Conservation (phyloP, 179 eudicot species). For the Beta lomatogona region DNA sequence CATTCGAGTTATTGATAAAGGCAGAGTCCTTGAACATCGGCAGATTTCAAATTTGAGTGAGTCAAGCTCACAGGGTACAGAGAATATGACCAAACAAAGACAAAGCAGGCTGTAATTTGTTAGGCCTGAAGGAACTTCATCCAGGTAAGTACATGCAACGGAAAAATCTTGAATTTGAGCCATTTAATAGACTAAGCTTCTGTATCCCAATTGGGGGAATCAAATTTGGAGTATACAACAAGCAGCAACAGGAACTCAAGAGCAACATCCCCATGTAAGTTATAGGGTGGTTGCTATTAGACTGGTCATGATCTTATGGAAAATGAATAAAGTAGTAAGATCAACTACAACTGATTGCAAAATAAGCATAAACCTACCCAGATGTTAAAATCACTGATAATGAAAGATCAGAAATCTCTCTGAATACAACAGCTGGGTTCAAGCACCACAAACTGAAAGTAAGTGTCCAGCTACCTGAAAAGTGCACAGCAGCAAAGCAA, state of each 20-base stretch:
- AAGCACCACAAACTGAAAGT: slow-evolving; percentile 89
- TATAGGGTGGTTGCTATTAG: neutral
- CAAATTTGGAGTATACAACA: neutral
- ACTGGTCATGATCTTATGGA: neutral
- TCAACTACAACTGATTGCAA: neutral
- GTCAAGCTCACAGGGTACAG: neutral
- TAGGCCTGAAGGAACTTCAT: neutral
- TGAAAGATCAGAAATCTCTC: slow-evolving; percentile 65
- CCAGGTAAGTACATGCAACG: neutral
- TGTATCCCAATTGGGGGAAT: neutral
- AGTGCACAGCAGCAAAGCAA: slow-evolving; percentile 38
- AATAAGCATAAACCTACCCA: slow-evolving; percentile 55
- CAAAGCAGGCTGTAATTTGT: neutral
- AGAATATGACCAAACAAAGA: neutral
- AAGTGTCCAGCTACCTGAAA: slow-evolving; percentile 60
- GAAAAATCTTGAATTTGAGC: neutral
- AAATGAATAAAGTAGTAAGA: neutral
- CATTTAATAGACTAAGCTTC: neutral
- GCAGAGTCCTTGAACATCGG: neutral
- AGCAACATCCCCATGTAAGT: neutral
- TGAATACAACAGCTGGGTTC: slow-evolving; percentile 92
- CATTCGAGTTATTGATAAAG: neutral
- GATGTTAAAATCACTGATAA: slow-evolving; percentile 90
- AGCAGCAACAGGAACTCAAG: neutral
- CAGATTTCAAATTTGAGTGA: neutral